Conservation (phyloP, 2,329 filamentous ascomycete species). For the Hypomyces rosellus region DNA sequence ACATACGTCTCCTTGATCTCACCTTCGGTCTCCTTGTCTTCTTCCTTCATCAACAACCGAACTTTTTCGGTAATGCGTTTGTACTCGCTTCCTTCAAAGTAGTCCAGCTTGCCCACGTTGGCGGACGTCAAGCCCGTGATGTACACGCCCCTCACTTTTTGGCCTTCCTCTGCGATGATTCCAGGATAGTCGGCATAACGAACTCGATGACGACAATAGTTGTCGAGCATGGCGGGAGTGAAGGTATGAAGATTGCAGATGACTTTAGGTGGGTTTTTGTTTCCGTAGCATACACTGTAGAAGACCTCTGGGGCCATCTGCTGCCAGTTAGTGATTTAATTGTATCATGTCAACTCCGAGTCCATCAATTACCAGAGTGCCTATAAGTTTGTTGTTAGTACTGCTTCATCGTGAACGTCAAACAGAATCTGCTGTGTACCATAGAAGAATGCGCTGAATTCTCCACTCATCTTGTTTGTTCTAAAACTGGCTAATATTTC, state of each 20-base stretch:
- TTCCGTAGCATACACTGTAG: slow-evolving; percentile 72
- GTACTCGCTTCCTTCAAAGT: slow-evolving; percentile 78
- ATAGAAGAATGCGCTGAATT: slow-evolving; percentile 50
- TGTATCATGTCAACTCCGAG: no score
- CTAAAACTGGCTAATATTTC: no score
- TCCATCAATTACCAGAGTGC: slow-evolving; percentile 4
- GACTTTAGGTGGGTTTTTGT: slow-evolving; percentile 40
- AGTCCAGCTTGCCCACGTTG: slow-evolving; percentile 69
- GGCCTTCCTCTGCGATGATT: slow-evolving; percentile 51
- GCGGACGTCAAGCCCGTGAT: slow-evolving; percentile 72
- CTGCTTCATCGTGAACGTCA: background rate
- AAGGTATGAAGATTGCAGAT: slow-evolving; percentile 54
- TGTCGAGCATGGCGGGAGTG: slow-evolving; percentile 67
- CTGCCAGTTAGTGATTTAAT: slow-evolving; percentile 14
- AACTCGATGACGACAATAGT: slow-evolving; percentile 67
- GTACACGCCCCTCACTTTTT: slow-evolving; percentile 65
- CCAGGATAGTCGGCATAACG: slow-evolving; percentile 70
- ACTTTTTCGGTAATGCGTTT: slow-evolving; percentile 48
- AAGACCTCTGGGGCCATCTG: slow-evolving; percentile 83
- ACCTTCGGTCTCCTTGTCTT: slow-evolving; percentile 30
- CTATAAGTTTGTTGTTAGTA: background rate
- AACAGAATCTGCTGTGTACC: slow-evolving; percentile 30
- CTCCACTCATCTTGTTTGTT: slow-evolving; percentile 32
- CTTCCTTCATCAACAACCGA: slow-evolving; percentile 41
- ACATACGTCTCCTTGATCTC: slow-evolving; percentile 50